These are phyloP conservation scores for Thermochaetoides thermophila DNA, from an alignment of 495 filamentous ascomycete species.

Conservation along the genomic window DNA sequence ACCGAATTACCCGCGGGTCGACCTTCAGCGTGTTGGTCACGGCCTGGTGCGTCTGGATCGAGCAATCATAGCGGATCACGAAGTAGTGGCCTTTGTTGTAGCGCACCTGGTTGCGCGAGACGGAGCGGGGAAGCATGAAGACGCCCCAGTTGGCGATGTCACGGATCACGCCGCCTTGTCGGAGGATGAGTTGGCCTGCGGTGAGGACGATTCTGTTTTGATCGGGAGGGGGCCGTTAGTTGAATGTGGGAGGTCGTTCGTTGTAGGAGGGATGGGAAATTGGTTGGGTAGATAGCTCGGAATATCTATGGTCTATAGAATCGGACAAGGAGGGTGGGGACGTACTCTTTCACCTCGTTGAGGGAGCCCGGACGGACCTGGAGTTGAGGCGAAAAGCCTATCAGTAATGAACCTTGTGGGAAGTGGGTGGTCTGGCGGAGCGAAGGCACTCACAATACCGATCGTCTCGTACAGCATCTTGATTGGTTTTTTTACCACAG, in stretches of 20 bases:
- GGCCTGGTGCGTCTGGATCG: conserved; percentile 50
- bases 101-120: conserved; percentile 59
- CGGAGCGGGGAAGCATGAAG: conserved; percentile 64
- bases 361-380: conserved; percentile 83
- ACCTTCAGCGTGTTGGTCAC: conserved; percentile 63
- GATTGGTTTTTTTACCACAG: no score
- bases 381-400: neutral
- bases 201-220: conserved; percentile 65
- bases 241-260: neutral
- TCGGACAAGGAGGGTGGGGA: conserved; percentile 7
- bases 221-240: neutral
- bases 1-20: conserved; percentile 82
- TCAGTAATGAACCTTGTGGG: neutral
- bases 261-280: neutral
- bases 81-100: conserved; percentile 88
- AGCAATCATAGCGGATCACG: conserved; percentile 86
- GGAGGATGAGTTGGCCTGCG: conserved; percentile 69
- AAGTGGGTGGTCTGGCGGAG: neutral
- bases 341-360: conserved; percentile 86
- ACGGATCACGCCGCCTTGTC: conserved; percentile 77
- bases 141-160: conserved; percentile 89
- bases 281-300: neutral
- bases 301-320: neutral
- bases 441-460: conserved; percentile 56
- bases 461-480: conserved; percentile 96